phyloP scores from a whole-genome alignment of 1,284 basidiomycete species.

The Rhodotorula sp. region DNA sequence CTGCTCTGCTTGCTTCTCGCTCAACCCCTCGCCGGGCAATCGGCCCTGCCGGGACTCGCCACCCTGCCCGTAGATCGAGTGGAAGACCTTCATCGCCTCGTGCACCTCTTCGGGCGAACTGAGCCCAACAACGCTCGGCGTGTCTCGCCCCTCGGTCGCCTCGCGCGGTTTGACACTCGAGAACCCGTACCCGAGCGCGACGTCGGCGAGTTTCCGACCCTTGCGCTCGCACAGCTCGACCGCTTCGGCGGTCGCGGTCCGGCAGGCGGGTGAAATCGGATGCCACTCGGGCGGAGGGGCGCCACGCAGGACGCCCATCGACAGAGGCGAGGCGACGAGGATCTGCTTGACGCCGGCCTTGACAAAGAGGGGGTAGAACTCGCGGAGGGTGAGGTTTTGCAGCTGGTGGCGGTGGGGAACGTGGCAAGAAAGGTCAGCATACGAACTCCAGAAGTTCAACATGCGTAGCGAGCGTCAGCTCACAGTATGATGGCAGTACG shows the following conservation, averaged over 20 bases:
- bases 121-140: conserved; percentile 66
- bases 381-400: conserved; percentile 68
- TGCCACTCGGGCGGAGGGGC: conserved; percentile 73
- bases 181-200: conserved; percentile 73
- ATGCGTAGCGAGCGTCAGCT: not conserved
- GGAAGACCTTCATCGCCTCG: conserved; percentile 37
- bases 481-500: conserved; percentile 77
- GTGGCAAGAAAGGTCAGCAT: not conserved
- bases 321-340: conserved; percentile 81
- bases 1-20: conserved; percentile 19
- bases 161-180: conserved; percentile 50
- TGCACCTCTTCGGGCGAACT: conserved; percentile 38
- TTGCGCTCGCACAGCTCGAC: conserved; percentile 28
- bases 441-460: not conserved
- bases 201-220: conserved; percentile 55
- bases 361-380: conserved; percentile 63
- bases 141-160: conserved; percentile 41
- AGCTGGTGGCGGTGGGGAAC: conserved; percentile 47
- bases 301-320: conserved; percentile 82
- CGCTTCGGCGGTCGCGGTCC: conserved; percentile 49
- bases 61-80: conserved; percentile 19
- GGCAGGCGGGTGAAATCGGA: conserved; percentile 65
- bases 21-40: conserved; percentile 27
- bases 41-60: conserved; percentile 18
- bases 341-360: conserved; percentile 65